Percentiles rank a stretch among this genome's conserved stretches.
Evolutionary conservation across 2,329 filamentous ascomycete genomes (phyloP).

Genomic region (Fusarium globosum): DNA sequence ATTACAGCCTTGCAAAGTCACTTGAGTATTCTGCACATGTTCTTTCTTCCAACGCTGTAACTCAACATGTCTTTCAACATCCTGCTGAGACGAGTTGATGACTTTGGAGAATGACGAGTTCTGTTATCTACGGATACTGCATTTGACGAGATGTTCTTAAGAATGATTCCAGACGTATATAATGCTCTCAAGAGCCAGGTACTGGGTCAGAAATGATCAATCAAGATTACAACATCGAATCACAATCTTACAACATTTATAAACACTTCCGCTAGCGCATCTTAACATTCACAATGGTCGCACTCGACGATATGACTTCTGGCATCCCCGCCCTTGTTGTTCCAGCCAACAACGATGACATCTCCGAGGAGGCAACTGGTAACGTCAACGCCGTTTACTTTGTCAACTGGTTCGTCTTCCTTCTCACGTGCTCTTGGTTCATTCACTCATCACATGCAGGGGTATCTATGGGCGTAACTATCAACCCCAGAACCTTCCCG

Average conservation of each 20-base stretch:
- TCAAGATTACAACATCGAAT: neutral
- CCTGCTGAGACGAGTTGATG: constrained; percentile 14
- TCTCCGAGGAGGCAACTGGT: neutral
- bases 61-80: neutral
- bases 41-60: neutral
- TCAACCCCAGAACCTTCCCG: constrained; percentile 76
- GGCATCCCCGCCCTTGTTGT: constrained; percentile 16
- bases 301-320: constrained; percentile 21
- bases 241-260: neutral
- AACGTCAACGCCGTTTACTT: constrained; percentile 32
- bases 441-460: constrained; percentile 51
- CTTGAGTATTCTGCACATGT: constrained; percentile 16
- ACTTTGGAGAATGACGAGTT: constrained; percentile 4
- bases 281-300: constrained; percentile 4
- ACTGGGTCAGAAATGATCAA: too few relatives aligned
- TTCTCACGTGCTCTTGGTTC: accelerated
- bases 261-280: neutral
- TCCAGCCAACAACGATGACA: neutral
- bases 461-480: constrained; percentile 81
- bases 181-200: neutral
- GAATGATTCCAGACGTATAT: neutral
- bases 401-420: constrained; percentile 23
- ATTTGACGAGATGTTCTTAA: too few relatives aligned
- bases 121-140: neutral
- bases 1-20: neutral